Evolutionary conservation across 441 rosid genomes (phyloP).

Genomic region (Heliophila coronopifolia): DNA sequence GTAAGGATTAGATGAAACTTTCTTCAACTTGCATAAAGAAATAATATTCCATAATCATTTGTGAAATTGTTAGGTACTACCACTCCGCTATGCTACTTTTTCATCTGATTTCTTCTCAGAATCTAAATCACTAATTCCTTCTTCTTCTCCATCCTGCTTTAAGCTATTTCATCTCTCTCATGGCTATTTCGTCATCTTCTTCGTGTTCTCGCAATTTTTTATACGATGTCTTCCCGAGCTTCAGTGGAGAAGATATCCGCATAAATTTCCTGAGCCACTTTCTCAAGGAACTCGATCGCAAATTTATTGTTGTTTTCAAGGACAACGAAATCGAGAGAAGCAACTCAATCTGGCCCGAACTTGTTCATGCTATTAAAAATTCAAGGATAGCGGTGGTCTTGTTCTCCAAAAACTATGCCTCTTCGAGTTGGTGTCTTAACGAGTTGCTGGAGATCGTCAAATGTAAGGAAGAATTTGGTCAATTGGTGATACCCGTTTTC

Average conservation of each 20-base stretch:
- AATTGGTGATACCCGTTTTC: background rate
- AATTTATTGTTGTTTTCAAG: background rate
- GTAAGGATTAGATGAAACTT: too few species aligned
- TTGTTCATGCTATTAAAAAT: background rate
- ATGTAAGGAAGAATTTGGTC: background rate
- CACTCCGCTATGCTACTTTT: too few species aligned
- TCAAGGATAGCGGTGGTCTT: background rate
- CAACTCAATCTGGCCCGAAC: background rate
- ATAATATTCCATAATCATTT: too few species aligned
- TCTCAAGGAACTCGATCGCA: background rate
- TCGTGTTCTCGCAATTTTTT: too few species aligned
- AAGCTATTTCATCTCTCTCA: too few species aligned
- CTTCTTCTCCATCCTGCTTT: too few species aligned
- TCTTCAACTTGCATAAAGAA: too few species aligned
- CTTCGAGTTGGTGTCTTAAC: constrained; percentile 1
- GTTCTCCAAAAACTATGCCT: too few species aligned
- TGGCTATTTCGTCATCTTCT: too few species aligned
- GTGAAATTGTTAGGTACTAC: too few species aligned
- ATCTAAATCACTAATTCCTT: too few species aligned
- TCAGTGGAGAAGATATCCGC: constrained; percentile 11
- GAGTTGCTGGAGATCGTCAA: constrained; percentile 1
- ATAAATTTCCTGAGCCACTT: background rate
- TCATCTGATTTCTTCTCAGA: too few species aligned
- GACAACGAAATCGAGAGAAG: background rate
- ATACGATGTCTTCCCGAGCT: constrained; percentile 8